Base-by-base conservation (phyloP, 2,329 filamentous ascomycete genomes). In the Blastomyces parvus region DNA sequence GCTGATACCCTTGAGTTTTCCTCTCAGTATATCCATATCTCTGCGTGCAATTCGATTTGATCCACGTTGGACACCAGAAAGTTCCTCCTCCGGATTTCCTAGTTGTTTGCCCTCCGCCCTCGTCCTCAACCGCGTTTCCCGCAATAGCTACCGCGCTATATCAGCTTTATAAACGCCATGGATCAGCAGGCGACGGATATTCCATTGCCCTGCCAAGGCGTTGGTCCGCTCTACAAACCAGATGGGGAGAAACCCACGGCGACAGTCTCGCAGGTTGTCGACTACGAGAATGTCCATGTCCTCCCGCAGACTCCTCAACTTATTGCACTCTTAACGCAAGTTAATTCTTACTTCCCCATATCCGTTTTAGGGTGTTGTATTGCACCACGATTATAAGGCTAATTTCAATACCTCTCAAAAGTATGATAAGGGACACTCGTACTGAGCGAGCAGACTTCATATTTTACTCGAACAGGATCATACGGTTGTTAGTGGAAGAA, bases 391-490 rank as follows among this genome's bases (percentile, higher is more conserved):
- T 27, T 13, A 22, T 14, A n/a, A 22, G 5, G 30, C 52, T 59
- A 56, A 61, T 61, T 30, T 60, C 62, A 67, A 62, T 60, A 27
- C 62, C 64, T 61, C 63, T 62, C n/a, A 67, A 71, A 97, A 97
- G 93, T 66, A 97, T 97, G 84, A 97, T 99, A 74, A 88, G 94
- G 70, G 91, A 96, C 77, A 90, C 89, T 76, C 84, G 88, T 69
- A 99, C 94, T 6, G 86, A 88, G 63, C 89, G 94, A 64, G 94
- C 91, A 66, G 94, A 99, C 77, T 99, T 99, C 76, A 97, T 99
- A 74, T 99, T 99, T 80, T 96, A 97, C 80, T 96, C 92, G 53
- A 99, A 99, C 79, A 87, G 94, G 65, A 97, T 99, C 75, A 97
- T 97, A 75, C 90, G 94, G 40, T 83, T 99, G 52, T 84, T 99